Evolutionary conservation across 805 yeast genomes (phyloP).

Genomic region (Yarrowia sp.): DNA sequence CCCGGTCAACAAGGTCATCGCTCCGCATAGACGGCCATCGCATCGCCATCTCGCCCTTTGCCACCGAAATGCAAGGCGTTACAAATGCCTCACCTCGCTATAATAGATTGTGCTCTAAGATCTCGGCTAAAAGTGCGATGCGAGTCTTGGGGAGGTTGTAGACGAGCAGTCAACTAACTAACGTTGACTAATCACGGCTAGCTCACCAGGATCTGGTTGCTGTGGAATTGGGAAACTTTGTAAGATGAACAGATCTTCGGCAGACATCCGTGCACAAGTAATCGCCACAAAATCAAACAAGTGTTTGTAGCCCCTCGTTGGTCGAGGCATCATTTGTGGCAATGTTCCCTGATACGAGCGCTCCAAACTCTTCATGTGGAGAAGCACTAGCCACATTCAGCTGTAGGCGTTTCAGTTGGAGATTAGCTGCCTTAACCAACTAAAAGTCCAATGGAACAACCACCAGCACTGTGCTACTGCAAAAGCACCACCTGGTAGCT

Average conservation of each 20-base stretch:
- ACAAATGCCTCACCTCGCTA: constrained; percentile 17
- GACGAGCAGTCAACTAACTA: not conserved
- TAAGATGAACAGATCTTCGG: not conserved
- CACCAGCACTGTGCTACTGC: no score
- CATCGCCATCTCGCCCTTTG: not conserved
- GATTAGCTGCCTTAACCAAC: no score
- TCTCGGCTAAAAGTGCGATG: constrained; percentile 7
- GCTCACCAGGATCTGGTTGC: not conserved
- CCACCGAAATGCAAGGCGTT: not conserved
- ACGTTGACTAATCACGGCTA: not conserved
- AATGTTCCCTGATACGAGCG: no score
- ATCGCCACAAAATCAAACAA: no score
- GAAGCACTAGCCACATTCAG: no score
- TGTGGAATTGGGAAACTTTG: constrained; percentile 7
- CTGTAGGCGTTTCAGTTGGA: no score
- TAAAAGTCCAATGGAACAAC: no score
- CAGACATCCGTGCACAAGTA: not conserved
- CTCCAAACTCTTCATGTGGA: no score
- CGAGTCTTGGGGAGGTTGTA: not conserved
- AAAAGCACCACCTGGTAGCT: no score
- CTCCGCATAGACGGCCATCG: not conserved
- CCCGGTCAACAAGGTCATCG: not conserved
- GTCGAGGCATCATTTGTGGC: no score
- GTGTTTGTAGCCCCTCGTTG: no score
- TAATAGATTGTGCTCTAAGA: constrained; percentile 2